Evolutionary conservation across 2,329 filamentous ascomycete species (phyloP).

Genomic region (Shiraia bambusicola): DNA sequence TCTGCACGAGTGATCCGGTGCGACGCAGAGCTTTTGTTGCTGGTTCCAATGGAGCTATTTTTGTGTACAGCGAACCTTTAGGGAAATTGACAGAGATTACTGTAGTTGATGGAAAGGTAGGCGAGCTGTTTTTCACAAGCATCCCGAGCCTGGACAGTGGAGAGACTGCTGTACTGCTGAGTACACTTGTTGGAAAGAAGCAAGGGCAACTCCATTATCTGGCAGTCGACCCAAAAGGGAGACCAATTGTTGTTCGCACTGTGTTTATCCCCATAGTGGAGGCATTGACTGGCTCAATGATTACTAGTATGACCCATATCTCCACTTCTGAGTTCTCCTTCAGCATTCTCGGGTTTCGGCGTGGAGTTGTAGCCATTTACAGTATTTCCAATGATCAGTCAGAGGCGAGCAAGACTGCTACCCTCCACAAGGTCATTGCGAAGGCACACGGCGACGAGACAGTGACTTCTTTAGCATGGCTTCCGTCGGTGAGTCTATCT

Average conservation of each 20-base stretch:
- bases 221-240: conserved; percentile 2
- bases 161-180: conserved; percentile 35
- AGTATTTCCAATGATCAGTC: conserved; percentile 14
- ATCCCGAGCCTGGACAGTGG: background rate
- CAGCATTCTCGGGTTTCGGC: conserved; percentile 58
- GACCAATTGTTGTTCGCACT: conserved; percentile 2
- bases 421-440: conserved; percentile 19
- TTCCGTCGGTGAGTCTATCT: conserved; percentile 26
- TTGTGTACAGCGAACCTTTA: conserved; percentile 33
- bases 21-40: conserved; percentile 49
- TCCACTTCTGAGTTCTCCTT: conserved; percentile 17
- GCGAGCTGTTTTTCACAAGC: conserved; percentile 40
- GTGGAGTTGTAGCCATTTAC: conserved; percentile 57
- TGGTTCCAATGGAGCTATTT: conserved; percentile 49
- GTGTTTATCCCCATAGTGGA: conserved; percentile 18
- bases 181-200: conserved; percentile 42
- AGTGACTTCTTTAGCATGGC: conserved; percentile 63
- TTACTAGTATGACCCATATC: conserved; percentile 53
- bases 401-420: conserved; percentile 2
- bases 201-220: conserved; percentile 37
- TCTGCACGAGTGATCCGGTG: conserved; percentile 44
- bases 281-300: conserved; percentile 49
- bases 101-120: conserved; percentile 42
- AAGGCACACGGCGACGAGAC: conserved; percentile 58
- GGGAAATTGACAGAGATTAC: conserved; percentile 27